These are phyloP conservation scores for Tieghemostelium lacteum DNA, from an alignment of 78 protist genomes.

Conservation along the genomic window DNA sequence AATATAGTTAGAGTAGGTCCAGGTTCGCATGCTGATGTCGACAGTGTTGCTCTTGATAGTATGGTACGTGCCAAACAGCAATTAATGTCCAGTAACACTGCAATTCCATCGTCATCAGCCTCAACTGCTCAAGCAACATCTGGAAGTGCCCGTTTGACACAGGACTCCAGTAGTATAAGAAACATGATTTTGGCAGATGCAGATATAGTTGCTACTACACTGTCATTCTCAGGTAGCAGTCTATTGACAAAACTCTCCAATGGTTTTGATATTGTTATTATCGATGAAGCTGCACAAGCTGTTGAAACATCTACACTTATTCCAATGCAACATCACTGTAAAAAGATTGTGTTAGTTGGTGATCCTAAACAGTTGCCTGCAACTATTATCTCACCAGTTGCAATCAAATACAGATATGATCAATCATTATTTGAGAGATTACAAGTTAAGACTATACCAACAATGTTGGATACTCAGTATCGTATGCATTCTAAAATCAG, in stretches of 20 bases:
- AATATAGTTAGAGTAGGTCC: constrained; percentile 75
- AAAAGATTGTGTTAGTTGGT: constrained; percentile 87
- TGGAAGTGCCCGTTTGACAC: constrained; percentile 6
- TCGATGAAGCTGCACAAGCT: constrained; percentile 92
- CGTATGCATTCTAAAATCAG: constrained; percentile 92
- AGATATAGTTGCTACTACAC: constrained; percentile 78
- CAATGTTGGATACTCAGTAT: constrained; percentile 82
- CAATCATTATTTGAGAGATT: constrained; percentile 77
- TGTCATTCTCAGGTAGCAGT: constrained; percentile 59
- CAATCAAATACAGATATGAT: constrained; percentile 50
- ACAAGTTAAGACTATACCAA: constrained; percentile 23
- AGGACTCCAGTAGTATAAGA: constrained; percentile 26
- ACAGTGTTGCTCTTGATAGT: constrained; percentile 33
- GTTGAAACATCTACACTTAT: constrained; percentile 87
- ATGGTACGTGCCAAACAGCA: constrained; percentile 74
- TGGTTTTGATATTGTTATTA: constrained; percentile 82
- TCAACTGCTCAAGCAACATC: constrained; percentile 58
- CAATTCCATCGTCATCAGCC: constrained; percentile 72
- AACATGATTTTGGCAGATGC: constrained; percentile 57
- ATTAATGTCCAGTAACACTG: constrained; percentile 39
- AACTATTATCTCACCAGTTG: constrained; percentile 84
- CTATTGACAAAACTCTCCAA: constrained; percentile 21
- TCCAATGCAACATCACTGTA: constrained; percentile 76
- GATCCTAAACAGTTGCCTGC: constrained; percentile 92
- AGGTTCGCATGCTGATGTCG: constrained; percentile 67